phyloP scores from a whole-genome alignment of 371 early-diverging fungal species.

The Mortierella sp. region DNA sequence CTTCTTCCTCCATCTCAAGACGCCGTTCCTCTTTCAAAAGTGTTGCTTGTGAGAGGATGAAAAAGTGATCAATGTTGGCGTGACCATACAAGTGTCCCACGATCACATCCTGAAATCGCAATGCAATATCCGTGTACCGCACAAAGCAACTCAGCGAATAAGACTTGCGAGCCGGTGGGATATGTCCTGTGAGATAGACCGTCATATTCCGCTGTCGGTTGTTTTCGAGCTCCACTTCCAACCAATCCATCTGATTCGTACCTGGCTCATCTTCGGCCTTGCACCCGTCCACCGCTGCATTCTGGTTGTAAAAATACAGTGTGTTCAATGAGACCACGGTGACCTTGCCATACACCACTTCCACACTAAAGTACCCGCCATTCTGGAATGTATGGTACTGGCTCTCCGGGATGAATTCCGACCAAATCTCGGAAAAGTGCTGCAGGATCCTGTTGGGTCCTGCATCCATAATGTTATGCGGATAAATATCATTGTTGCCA shows the following conservation, averaged over 20 bases:
- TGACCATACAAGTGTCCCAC: conserved; percentile 84
- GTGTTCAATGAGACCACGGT: conserved; percentile 76
- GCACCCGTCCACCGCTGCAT: conserved; percentile 77
- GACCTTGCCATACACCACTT: conserved; percentile 61
- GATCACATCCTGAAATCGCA: conserved; percentile 69
- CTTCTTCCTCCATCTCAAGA: neutral
- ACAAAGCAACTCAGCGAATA: conserved; percentile 72
- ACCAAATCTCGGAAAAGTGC: conserved; percentile 68
- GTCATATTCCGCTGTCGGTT: conserved; percentile 44
- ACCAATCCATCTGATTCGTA: conserved; percentile 75
- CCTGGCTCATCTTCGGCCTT: conserved; percentile 65
- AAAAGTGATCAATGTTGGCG: conserved; percentile 83
- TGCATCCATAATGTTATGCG: conserved; percentile 71
- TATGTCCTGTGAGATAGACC: conserved; percentile 80
- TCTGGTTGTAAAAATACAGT: conserved; percentile 75
- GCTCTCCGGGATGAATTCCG: conserved; percentile 64
- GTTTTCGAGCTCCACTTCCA: conserved; percentile 63
- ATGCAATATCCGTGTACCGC: conserved; percentile 68
- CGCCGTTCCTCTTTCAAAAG: neutral
- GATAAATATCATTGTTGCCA: conserved; percentile 87
- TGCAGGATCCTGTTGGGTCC: conserved; percentile 62
- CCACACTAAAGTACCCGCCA: conserved; percentile 76
- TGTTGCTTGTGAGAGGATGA: conserved; percentile 47
- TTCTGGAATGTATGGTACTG: conserved; percentile 68
- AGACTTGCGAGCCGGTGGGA: conserved; percentile 74